Percentiles rank a stretch among this genome's conserved stretches.
These are phyloP conservation scores for Diutina rugosa DNA, from an alignment of 1,139 yeast genomes.

Conservation along the genomic window DNA sequence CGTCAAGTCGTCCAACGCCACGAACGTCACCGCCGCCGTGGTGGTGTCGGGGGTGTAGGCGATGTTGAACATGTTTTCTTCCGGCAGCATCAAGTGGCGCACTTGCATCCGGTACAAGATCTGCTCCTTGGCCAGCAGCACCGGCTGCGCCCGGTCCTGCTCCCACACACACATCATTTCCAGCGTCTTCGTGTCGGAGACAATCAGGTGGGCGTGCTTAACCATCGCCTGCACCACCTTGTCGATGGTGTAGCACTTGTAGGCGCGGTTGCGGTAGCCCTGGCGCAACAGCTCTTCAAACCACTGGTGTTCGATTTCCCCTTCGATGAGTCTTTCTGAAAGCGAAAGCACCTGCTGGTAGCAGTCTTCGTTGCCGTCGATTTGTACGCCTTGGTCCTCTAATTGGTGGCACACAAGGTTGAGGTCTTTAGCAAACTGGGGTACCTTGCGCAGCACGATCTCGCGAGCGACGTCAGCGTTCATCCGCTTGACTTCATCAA, in stretches of 20 bases:
- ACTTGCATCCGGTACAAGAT: constrained; percentile 83
- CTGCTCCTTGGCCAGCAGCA: constrained; percentile 77
- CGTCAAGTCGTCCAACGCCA: constrained; percentile 80
- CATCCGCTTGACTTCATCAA: constrained; percentile 62
- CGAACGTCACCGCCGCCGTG: constrained; percentile 64
- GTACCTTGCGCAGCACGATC: constrained; percentile 48
- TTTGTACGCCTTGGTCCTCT: constrained; percentile 66
- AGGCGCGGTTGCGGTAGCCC: constrained; percentile 88
- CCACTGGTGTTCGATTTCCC: constrained; percentile 89
- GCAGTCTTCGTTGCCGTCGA: constrained; percentile 55
- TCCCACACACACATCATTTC: constrained; percentile 77
- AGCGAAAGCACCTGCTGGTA: constrained; percentile 65
- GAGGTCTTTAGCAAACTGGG: constrained; percentile 81
- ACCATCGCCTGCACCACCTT: constrained; percentile 84
- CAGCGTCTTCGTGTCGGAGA: constrained; percentile 72
- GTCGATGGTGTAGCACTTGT: constrained; percentile 83
- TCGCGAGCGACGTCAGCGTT: constrained; percentile 60
- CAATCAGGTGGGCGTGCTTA: constrained; percentile 72
- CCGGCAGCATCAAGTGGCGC: constrained; percentile 65
- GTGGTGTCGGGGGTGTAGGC: constrained; percentile 45
- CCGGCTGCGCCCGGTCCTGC: constrained; percentile 49
- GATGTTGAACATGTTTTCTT: constrained; percentile 88
- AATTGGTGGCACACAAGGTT: constrained; percentile 73
- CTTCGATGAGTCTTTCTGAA: constrained; percentile 71
- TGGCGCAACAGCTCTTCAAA: constrained; percentile 93